A percentile compares a stretch with the other conserved stretches of the same genome.
Conservation (phyloP, 306 rosid genomes). For the Acacia confusa region DNA sequence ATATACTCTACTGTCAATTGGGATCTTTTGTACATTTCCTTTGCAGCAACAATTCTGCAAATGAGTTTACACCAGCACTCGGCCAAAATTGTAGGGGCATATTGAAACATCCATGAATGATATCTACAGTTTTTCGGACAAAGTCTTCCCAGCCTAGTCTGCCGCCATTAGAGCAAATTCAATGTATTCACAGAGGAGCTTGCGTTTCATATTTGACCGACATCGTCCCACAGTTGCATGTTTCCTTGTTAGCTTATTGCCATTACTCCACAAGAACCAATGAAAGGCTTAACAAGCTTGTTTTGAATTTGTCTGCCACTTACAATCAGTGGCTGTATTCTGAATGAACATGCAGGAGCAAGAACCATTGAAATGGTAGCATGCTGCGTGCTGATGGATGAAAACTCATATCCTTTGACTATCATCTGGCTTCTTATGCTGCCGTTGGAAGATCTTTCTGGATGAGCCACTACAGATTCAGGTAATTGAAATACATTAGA, state of each 20-base stretch:
- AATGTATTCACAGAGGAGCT: not conserved
- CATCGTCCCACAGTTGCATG: constrained; percentile 23
- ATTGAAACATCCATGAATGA: constrained; percentile 23
- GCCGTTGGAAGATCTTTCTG: constrained; percentile 46
- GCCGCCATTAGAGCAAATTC: not conserved
- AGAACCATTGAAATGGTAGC: constrained; percentile 45
- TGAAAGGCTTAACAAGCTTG: constrained; percentile 48
- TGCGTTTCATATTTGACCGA: constrained; percentile 7
- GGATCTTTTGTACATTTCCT: not conserved
- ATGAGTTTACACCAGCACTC: constrained; percentile 28
- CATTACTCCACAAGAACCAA: constrained; percentile 52
- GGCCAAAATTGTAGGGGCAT: constrained; percentile 25
- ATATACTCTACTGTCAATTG: not conserved
- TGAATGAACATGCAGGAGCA: constrained; percentile 32
- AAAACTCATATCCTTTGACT: constrained; percentile 25
- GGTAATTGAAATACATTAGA: constrained; percentile 51
- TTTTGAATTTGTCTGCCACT: constrained; percentile 51
- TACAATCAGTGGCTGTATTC: constrained; percentile 45
- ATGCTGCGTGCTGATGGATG: constrained; percentile 36
- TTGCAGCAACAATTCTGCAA: not conserved
- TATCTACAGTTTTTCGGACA: constrained; percentile 31
- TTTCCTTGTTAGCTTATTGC: constrained; percentile 49
- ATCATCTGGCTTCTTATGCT: constrained; percentile 56
- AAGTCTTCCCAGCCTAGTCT: constrained; percentile 21
- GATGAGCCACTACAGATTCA: constrained; percentile 41